phyloP scores from a whole-genome alignment of 257 asterid genomes.

The Knoxia roxburghii region DNA sequence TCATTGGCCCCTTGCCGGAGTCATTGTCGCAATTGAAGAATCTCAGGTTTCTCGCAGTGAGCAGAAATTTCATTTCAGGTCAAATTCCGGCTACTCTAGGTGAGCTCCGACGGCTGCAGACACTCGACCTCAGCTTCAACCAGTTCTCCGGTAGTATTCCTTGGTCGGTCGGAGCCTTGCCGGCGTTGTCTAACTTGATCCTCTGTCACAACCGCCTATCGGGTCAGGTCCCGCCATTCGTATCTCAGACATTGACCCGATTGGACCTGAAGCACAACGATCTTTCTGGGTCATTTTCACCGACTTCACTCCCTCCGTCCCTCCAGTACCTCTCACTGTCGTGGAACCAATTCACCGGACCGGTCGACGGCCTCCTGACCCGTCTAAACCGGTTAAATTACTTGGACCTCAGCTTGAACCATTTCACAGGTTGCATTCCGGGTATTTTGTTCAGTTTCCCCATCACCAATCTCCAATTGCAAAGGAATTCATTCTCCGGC shows the following conservation, averaged over 20 bases:
- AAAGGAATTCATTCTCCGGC: slow-evolving; percentile 64
- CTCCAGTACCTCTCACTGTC: slow-evolving; percentile 68
- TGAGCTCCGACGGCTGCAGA: slow-evolving; percentile 49
- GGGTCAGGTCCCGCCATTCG: slow-evolving; percentile 61
- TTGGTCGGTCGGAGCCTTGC: slow-evolving; percentile 44
- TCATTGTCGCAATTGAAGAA: slow-evolving; percentile 46
- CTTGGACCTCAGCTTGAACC: slow-evolving; percentile 75
- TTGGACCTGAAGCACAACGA: slow-evolving; percentile 71
- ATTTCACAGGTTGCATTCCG: slow-evolving; percentile 67
- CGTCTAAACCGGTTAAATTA: slow-evolving; percentile 51
- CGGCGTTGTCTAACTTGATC: slow-evolving; percentile 59
- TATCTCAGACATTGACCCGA: slow-evolving; percentile 55
- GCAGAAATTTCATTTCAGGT: slow-evolving; percentile 72
- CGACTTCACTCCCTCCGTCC: slow-evolving; percentile 59
- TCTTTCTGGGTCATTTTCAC: slow-evolving; percentile 58
- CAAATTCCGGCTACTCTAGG: slow-evolving; percentile 58
- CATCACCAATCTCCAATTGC: slow-evolving; percentile 58
- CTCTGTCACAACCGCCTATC: slow-evolving; percentile 63
- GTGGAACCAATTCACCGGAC: slow-evolving; percentile 66
- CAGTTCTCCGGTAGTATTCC: slow-evolving; percentile 55
- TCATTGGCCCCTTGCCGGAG: slow-evolving; percentile 59
- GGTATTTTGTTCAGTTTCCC: slow-evolving; percentile 50
- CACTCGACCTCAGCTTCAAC: slow-evolving; percentile 81
- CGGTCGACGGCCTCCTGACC: slow-evolving; percentile 45
- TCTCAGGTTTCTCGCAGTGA: slow-evolving; percentile 57